These are phyloP conservation scores for Apiotrichum gamsii DNA, from an alignment of 1,284 basidiomycete genomes.

Conservation along the genomic window DNA sequence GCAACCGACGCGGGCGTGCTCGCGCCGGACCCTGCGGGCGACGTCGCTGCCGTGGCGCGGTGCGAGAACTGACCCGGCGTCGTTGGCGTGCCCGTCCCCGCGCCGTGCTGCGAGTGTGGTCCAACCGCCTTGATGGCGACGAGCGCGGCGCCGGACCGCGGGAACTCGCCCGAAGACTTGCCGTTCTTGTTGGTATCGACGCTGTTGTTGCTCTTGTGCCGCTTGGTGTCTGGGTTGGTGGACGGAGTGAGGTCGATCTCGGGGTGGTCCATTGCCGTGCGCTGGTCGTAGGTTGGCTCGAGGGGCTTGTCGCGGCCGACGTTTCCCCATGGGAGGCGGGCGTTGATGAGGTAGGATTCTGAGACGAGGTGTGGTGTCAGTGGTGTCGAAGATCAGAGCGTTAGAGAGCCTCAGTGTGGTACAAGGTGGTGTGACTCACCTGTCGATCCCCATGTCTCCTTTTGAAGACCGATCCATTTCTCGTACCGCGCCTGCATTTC, in stretches of 20 bases:
- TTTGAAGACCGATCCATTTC: constrained; percentile 36
- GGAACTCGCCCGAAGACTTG: too few relatives aligned
- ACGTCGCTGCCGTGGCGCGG: constrained; percentile 3
- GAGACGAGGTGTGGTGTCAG: not conserved
- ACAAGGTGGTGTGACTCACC: constrained; percentile 38
- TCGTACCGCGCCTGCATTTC: constrained; percentile 40
- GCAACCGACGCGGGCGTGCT: constrained; percentile 12
- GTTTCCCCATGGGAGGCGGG: constrained; percentile 32
- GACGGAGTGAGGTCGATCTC: constrained; percentile 15
- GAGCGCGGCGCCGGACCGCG: not conserved
- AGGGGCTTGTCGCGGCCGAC: not conserved
- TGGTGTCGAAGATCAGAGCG: too few relatives aligned
- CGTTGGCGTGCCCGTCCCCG: not conserved
- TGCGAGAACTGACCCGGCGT: constrained; percentile 2
- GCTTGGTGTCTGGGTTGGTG: constrained; percentile 9
- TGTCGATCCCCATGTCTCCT: constrained; percentile 34
- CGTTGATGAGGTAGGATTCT: constrained; percentile 40
- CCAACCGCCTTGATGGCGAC: not conserved
- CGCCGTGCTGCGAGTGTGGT: too few relatives aligned
- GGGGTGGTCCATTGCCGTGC: constrained; percentile 14
- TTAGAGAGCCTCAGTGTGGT: too few relatives aligned
- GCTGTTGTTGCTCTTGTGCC: not conserved
- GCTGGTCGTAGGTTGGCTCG: constrained; percentile 21
- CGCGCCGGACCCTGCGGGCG: constrained; percentile 5
- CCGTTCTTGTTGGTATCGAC: too few relatives aligned